Evolutionary conservation across 257 asterid species (phyloP).

Genomic region (Solanum tarijense): DNA sequence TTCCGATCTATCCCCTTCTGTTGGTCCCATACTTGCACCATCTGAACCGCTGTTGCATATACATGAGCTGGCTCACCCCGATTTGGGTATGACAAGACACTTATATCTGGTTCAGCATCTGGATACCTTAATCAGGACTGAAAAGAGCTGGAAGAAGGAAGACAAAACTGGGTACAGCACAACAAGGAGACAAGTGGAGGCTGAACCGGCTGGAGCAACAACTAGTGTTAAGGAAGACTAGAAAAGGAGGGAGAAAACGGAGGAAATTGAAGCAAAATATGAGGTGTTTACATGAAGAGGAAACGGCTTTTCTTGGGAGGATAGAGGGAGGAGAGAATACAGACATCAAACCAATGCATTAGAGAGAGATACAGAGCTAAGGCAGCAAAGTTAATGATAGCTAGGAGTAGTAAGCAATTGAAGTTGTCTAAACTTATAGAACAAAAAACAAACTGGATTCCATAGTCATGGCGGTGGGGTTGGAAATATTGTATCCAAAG

Average conservation of each 20-base stretch:
- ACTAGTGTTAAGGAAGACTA: slow-evolving; percentile 54
- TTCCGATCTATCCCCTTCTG: slow-evolving; percentile 40
- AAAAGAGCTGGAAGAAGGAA: slow-evolving; percentile 63
- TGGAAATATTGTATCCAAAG: not conserved
- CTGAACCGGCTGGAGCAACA: slow-evolving; percentile 69
- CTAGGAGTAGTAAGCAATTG: slow-evolving; percentile 46
- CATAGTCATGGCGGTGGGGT: slow-evolving; percentile 12
- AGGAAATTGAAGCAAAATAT: slow-evolving; percentile 46
- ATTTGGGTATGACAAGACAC: not conserved
- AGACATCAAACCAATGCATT: slow-evolving; percentile 43
- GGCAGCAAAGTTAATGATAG: slow-evolving; percentile 61
- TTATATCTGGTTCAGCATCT: slow-evolving; percentile 33
- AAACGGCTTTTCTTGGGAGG: slow-evolving; percentile 32
- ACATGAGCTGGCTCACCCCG: slow-evolving; percentile 24
- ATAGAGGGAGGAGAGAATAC: slow-evolving; percentile 49
- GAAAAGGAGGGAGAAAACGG: slow-evolving; percentile 53
- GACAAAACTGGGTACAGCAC: slow-evolving; percentile 53
- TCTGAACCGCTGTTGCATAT: slow-evolving; percentile 35
- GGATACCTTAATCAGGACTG: slow-evolving; percentile 39
- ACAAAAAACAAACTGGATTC: slow-evolving; percentile 20
- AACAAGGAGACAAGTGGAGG: slow-evolving; percentile 79
- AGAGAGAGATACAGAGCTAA: slow-evolving; percentile 63
- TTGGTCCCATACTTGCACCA: slow-evolving; percentile 56
- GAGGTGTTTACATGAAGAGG: slow-evolving; percentile 49
- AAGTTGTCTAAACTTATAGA: slow-evolving; percentile 42